These are phyloP conservation scores for Anacardium occidentale DNA, from an alignment of 345 rosid species.

Conservation along the genomic window DNA sequence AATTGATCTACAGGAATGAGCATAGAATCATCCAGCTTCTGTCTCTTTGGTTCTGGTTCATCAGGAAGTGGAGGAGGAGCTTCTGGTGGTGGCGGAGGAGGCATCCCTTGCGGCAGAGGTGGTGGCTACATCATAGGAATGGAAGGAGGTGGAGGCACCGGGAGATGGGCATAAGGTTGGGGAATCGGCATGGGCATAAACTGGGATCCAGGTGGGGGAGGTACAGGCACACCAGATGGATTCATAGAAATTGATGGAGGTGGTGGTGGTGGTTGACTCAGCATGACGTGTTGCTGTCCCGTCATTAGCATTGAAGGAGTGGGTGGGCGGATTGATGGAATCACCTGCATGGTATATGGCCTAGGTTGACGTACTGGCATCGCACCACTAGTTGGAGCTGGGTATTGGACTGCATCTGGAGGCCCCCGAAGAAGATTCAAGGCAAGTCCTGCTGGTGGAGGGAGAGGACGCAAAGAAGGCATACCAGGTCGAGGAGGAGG, in stretches of 20 bases:
- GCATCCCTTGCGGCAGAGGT: constrained; percentile 48
- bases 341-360: constrained; percentile 49
- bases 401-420: constrained; percentile 39
- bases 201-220: constrained; percentile 63
- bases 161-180: constrained; percentile 35
- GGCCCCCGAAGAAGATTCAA: constrained; percentile 56
- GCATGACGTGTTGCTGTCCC: constrained; percentile 44
- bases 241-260: constrained; percentile 38
- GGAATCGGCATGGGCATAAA: constrained; percentile 38
- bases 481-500: constrained; percentile 55
- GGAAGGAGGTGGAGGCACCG: constrained; percentile 30
- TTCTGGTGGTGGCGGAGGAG: constrained; percentile 52
- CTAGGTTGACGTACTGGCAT: constrained; percentile 46
- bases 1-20: constrained; percentile 65
- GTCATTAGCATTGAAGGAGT: constrained; percentile 44
- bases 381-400: constrained; percentile 29
- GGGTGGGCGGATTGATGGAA: constrained; percentile 40
- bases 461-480: constrained; percentile 51
- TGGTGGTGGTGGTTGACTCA: constrained; percentile 36
- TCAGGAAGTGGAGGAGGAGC: constrained; percentile 97
- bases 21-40: constrained; percentile 69
- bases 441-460: constrained; percentile 61
- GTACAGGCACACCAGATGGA: constrained; percentile 37
- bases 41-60: constrained; percentile 92
- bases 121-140: constrained; percentile 49